Evolutionary conservation across 495 filamentous ascomycete species (phyloP).

Genomic region (Podospora sp.): DNA sequence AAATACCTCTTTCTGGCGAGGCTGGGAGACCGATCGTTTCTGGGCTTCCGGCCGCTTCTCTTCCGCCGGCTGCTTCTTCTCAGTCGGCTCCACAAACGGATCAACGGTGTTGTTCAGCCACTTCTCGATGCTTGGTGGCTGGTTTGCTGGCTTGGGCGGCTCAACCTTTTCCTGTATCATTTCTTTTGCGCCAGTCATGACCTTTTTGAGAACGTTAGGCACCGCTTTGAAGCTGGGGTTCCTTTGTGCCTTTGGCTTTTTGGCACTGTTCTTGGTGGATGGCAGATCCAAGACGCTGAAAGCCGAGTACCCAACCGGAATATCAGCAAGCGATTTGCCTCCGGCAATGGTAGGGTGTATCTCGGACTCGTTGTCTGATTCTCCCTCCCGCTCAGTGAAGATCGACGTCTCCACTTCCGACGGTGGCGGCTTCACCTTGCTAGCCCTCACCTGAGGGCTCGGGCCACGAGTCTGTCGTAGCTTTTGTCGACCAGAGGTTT

Average conservation of each 20-base stretch:
- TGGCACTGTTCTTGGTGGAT: conserved; percentile 41
- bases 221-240: conserved; percentile 53
- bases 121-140: conserved; percentile 67
- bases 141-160: conserved; percentile 50
- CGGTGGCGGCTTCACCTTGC: conserved; percentile 5
- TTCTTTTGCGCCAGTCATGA: conserved; percentile 56
- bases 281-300: conserved; percentile 59
- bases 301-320: conserved; percentile 60
- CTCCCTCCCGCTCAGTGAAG: conserved; percentile 1
- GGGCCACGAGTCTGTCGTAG: conserved; percentile 25
- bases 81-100: conserved; percentile 64
- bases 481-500: conserved; percentile 17
- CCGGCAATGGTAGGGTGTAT: conserved; percentile 45
- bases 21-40: conserved; percentile 6
- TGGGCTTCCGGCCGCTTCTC: neutral
- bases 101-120: conserved; percentile 76
- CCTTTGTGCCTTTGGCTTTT: conserved; percentile 47
- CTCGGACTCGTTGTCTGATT: conserved; percentile 33
- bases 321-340: conserved; percentile 54
- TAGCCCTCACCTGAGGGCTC: neutral
- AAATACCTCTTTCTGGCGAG: conserved; percentile 1
- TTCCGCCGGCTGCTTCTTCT: conserved; percentile 29
- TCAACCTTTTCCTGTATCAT: conserved; percentile 57
- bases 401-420: neutral
- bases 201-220: conserved; percentile 58